Percentiles rank a stretch among this genome's conserved stretches.
Evolutionary conservation across 208 protist species (phyloP).

Genomic region (Crithidia expoeki): DNA sequence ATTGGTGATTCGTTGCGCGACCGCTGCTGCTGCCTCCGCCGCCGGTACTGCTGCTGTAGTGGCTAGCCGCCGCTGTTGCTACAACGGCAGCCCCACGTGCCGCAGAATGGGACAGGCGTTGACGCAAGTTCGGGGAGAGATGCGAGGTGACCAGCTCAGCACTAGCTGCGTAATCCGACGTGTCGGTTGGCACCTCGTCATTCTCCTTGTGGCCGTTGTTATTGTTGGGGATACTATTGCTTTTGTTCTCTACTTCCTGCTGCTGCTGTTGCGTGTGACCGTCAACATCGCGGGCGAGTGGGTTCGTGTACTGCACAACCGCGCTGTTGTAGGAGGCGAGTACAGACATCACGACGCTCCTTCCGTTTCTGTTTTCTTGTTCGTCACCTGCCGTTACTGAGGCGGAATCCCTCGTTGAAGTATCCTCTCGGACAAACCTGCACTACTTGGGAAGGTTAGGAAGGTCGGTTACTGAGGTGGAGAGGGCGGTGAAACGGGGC

Average conservation of each 20-base stretch:
- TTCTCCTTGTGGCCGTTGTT: too few relatives aligned
- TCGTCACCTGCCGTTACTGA: not conserved
- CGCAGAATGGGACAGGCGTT: not conserved
- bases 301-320: not conserved
- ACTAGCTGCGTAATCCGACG: not conserved
- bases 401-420: too few relatives aligned
- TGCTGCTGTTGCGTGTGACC: not conserved
- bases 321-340: not conserved
- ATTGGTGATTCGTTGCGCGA: not conserved
- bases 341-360: not conserved
- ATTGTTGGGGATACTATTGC: too few relatives aligned
- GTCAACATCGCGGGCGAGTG: not conserved
- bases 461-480: too few relatives aligned
- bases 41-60: not conserved
- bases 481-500: too few relatives aligned
- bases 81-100: too few relatives aligned
- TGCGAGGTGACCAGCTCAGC: not conserved
- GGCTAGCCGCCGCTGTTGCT: too few relatives aligned
- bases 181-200: not conserved
- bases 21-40: not conserved
- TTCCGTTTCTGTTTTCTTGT: not conserved
- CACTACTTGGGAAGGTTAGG: too few relatives aligned
- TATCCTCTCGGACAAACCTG: too few relatives aligned
- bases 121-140: conserved; percentile 10
- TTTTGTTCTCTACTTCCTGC: not conserved